Conservation (phyloP, 2,329 filamentous ascomycete species). For the Calonectria hawksworthii region DNA sequence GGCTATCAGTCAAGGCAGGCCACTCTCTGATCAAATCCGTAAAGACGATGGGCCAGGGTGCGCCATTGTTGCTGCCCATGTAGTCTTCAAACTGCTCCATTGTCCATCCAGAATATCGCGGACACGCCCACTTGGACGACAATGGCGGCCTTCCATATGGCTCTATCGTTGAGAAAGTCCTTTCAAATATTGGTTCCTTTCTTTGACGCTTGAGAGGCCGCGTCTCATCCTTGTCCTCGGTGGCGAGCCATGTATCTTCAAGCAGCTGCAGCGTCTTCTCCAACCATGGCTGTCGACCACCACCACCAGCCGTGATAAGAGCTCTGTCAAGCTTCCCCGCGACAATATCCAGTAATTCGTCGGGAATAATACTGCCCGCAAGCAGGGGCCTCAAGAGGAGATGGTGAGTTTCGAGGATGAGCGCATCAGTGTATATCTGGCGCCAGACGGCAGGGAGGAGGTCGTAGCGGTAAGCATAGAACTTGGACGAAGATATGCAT, state of each 20-base stretch:
- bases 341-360: slow-evolving; percentile 62
- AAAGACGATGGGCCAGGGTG: slow-evolving; percentile 77
- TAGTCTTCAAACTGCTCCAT: slow-evolving; percentile 74
- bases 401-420: slow-evolving; percentile 71
- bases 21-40: slow-evolving; percentile 74
- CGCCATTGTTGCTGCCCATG: slow-evolving; percentile 61
- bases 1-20: slow-evolving; percentile 78
- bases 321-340: slow-evolving; percentile 81
- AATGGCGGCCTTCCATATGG: slow-evolving; percentile 47
- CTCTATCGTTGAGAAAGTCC: slow-evolving; percentile 46
- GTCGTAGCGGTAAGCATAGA: slow-evolving; percentile 79
- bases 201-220: slow-evolving; percentile 42
- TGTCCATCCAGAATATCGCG: slow-evolving; percentile 57
- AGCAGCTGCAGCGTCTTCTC: slow-evolving; percentile 64
- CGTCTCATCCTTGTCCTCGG: slow-evolving; percentile 22
- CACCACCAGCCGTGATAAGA: slow-evolving; percentile 80
- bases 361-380: slow-evolving; percentile 18
- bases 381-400: slow-evolving; percentile 43
- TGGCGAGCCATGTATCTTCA: slow-evolving; percentile 44
- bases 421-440: slow-evolving; percentile 78
- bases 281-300: slow-evolving; percentile 63
- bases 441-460: slow-evolving; percentile 78
- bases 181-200: slow-evolving; percentile 4
- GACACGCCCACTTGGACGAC: slow-evolving; percentile 40
- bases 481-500: slow-evolving; percentile 72